Evolutionary conservation across 169 alveolate genomes (phyloP).

Genomic region (Plasmodium fragile): DNA sequence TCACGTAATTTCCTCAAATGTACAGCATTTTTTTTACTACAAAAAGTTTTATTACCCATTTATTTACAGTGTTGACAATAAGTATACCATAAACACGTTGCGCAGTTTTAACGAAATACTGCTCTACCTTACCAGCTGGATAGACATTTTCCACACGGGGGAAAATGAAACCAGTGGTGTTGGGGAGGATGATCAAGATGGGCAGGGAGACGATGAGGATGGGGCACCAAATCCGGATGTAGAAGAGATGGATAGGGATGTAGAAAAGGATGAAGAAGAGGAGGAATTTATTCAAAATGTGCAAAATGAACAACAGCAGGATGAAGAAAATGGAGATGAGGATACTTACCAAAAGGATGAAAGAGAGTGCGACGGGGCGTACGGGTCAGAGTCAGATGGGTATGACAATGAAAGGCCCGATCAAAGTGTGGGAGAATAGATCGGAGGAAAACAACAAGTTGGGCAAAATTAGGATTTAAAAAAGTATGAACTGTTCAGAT

Average conservation of each 20-base stretch:
- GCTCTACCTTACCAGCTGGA: slow-evolving; percentile 53
- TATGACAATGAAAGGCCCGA: not conserved
- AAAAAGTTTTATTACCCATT: slow-evolving; percentile 54
- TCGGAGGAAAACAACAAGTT: not conserved
- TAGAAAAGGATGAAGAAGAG: slow-evolving; percentile 12
- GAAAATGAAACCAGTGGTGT: slow-evolving; percentile 8
- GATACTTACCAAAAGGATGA: not conserved
- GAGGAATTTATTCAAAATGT: not conserved
- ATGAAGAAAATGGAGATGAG: slow-evolving; percentile 13
- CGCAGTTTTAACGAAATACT: slow-evolving; percentile 44
- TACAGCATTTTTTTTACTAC: slow-evolving; percentile 58
- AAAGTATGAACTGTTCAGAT: slow-evolving; percentile 7
- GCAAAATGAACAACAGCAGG: not conserved
- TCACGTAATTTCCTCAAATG: slow-evolving; percentile 41
- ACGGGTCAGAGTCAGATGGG: not conserved
- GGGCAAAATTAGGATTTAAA: not conserved
- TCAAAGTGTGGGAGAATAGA: not conserved
- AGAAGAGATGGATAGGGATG: not conserved
- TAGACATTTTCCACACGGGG: slow-evolving; percentile 61
- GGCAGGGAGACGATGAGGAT: slow-evolving; percentile 3
- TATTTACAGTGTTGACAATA: slow-evolving; percentile 55
- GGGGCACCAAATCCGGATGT: not conserved
- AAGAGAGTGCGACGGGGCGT: slow-evolving; percentile 10
- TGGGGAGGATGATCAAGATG: not conserved
- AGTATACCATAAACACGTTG: slow-evolving; percentile 30